Conservation (phyloP, 2,329 filamentous ascomycete species). For the Colletotrichum sp. region DNA sequence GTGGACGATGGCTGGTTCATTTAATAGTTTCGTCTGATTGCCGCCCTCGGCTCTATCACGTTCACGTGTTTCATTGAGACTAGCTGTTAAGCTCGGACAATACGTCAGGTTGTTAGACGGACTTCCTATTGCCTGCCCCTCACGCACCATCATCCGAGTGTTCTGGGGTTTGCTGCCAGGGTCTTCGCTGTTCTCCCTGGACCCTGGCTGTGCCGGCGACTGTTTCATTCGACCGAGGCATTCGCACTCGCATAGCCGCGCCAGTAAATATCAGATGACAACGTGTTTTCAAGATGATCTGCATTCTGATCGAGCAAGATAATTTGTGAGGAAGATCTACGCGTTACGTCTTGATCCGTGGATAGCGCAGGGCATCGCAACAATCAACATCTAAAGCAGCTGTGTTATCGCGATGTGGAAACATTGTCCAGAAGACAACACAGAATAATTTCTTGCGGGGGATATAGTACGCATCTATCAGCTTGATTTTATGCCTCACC, state of each 20-base stretch:
- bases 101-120: not conserved
- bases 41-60: not conserved
- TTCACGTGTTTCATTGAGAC: not conserved
- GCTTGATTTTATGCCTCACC: not conserved
- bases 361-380: not conserved
- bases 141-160: not conserved
- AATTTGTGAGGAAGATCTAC: not conserved
- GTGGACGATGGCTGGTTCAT: not conserved
- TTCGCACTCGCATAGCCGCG: not conserved
- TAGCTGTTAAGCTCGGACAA: not conserved
- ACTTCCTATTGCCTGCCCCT: not conserved
- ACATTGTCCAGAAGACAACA: not conserved
- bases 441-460: not conserved
- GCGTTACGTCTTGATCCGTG: not conserved
- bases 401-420: not conserved
- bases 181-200: not conserved
- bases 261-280: not conserved
- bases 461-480: not conserved
- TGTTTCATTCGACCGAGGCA: conserved; percentile 3
- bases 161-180: not conserved
- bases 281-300: not conserved
- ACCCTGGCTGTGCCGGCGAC: not conserved
- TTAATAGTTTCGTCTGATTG: conserved; percentile 8
- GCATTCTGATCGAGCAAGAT: not conserved
- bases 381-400: not conserved